Base-by-base conservation (phyloP, 768 basidiomycete species). In the Tremella mesenterica region DNA sequence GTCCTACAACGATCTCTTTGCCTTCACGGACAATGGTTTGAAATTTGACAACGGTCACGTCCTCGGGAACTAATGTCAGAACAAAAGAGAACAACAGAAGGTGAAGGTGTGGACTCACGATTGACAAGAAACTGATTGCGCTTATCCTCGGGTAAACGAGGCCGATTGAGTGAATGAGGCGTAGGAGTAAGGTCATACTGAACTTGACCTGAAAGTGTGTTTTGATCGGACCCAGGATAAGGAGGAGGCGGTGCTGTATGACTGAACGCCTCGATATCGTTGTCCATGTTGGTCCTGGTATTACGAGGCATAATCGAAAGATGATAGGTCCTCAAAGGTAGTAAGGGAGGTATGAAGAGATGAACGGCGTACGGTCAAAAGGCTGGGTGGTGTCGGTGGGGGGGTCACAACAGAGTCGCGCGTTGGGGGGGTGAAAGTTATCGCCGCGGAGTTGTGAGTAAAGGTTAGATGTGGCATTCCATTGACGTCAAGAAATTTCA, bases 1-100 rank as follows among this genome's bases (percentile, higher is more conserved):
- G 77, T 4, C 88, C 90, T 48, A 93, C 88, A 47, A 92, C 80
- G 53, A 92, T 89, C 70, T 89, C 83, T 69, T 84, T 82, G 1
- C 85, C 86, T 72, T 92, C 87, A 58, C 88, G 82, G 64, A 83
- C 83, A 46, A 95, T 82, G 57, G 88, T 85, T 78, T 92, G 90
- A 72, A 88, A 93, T 76, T 93, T 93, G 44, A 92, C 88, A 20
- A 73, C 59, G 16, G 58, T 53, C 34, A 64, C 63, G 39, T 75
- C 74, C 4, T 63, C 57, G 20, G 65, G 60, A n/a, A 73, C 71
- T 73, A 48, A n/a, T 18, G 10, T 6, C 4, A 29, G 26, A 41
- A 54, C 34, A 54, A 48, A 23, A 20, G 23, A n/a, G 21, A 53
- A 2, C 34, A 33, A 2, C 4, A 16, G 9, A 36, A 39, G 23